Evolutionary conservation across 805 yeast species (phyloP), one percentile per base, ranked within the genome.

Genomic region (Yarrowia phangngaensis): DNA sequence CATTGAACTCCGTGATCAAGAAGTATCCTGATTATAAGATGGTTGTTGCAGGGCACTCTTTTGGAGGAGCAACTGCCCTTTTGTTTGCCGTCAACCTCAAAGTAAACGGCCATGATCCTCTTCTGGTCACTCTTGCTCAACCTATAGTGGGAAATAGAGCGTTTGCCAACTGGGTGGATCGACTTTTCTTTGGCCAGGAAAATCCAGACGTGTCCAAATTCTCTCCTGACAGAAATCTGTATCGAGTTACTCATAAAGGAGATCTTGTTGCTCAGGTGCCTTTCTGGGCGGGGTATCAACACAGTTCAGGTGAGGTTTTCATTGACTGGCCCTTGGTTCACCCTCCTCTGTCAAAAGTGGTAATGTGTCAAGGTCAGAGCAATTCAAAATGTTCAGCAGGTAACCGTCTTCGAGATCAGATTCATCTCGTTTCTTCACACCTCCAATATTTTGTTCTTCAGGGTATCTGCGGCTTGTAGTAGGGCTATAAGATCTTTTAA

Each of bases 251-350:
- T 41, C 48, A 29, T 20, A 29, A 41, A 28, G 35, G 23, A 13
- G 48, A 41, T 20, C 48, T 35, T 29, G 48, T 41, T 4, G 22
- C 48, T 22, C 48, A 30, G 35, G 48, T 41, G n/a, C 48, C 48
- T 16, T 29, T 30, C 35, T 41, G 48, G 48, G 48, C 8, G n/a
- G 48, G 35, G 7, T 41, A 41, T 29, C 28, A 27, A n/a, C 48
- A 41, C 17, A 27, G 16, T 27, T 29, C 35, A 5, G 48, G 48
- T 3, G 48, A 41, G 22, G 35, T 41, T 17, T 41, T 15, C 35
- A 41, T 41, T 17, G 23, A 38, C 45, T 27, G 22, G 27, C 19
- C 20, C 6, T 8, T 19, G 4, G 40, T 45, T 4, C 32, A 23
- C 19, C 14, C 50, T 33, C 17, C 19, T 16, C 41, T 27, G 20